Evolutionary conservation across 345 rosid species (phyloP).

Genomic region (Eucalyptus fibrosa): DNA sequence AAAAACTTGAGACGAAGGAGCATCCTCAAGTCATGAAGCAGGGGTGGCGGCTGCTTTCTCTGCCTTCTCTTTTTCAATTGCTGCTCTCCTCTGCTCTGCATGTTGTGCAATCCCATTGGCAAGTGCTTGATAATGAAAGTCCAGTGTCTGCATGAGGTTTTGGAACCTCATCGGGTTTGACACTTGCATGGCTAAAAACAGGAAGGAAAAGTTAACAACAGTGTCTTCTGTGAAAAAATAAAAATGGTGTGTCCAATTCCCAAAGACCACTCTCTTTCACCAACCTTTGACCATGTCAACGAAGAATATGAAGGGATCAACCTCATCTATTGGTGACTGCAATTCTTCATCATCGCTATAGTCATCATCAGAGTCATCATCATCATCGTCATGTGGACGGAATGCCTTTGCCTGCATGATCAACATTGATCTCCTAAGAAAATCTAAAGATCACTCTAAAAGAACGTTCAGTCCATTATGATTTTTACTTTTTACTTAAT

Average conservation of each 20-base stretch:
- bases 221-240: background rate
- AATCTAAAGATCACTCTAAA: background rate
- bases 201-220: background rate
- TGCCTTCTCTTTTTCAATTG: constrained; percentile 81
- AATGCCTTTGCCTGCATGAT: constrained; percentile 57
- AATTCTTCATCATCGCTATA: constrained; percentile 88
- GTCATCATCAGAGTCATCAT: constrained; percentile 84
- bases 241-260: background rate
- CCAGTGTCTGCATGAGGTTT: constrained; percentile 71
- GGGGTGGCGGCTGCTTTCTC: constrained; percentile 54
- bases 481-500: background rate
- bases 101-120: constrained; percentile 90
- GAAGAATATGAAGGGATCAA: constrained; percentile 91
- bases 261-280: background rate
- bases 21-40: constrained; percentile 8
- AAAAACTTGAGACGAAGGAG: background rate
- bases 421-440: background rate
- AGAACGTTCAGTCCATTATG: background rate
- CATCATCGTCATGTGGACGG: constrained; percentile 48
- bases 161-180: constrained; percentile 71
- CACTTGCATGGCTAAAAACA: constrained; percentile 58
- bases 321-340: constrained; percentile 94
- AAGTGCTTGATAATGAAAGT: constrained; percentile 73
- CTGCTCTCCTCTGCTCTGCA: constrained; percentile 87
- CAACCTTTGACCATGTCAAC: constrained; percentile 84